These are phyloP conservation scores for Clarkia xantiana DNA, from an alignment of 345 rosid species.

Conservation along the genomic window DNA sequence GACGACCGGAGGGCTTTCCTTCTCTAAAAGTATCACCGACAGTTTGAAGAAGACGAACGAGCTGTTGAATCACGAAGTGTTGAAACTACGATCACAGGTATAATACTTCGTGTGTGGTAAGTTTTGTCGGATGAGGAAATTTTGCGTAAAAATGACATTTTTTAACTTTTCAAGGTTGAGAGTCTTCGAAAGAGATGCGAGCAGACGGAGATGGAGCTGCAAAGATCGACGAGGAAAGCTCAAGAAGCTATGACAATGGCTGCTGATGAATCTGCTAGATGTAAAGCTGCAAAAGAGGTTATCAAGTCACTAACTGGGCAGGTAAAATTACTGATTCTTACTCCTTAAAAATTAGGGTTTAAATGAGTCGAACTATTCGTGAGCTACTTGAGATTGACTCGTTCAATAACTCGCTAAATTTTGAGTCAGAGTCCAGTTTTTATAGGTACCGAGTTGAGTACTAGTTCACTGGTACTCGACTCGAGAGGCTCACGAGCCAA, in stretches of 20 bases:
- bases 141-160: conserved; percentile 1
- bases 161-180: conserved; percentile 34
- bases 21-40: conserved; percentile 62
- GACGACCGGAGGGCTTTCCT: conserved; percentile 64
- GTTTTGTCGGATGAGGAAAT: background rate
- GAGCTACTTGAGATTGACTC: background rate
- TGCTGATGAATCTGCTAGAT: conserved; percentile 69
- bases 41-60: conserved; percentile 93
- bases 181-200: conserved; percentile 61
- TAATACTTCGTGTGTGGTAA: no score
- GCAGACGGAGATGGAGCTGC: conserved; percentile 75
- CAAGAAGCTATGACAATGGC: conserved; percentile 67
- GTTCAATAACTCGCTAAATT: background rate
- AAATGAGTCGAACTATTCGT: no score
- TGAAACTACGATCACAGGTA: conserved; percentile 91
- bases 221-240: conserved; percentile 60
- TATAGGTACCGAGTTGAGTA: no score
- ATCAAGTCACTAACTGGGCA: conserved; percentile 86
- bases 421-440: no score
- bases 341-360: no score
- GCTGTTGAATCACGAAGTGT: conserved; percentile 78
- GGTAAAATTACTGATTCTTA: conserved; percentile 24
- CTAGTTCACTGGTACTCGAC: no score
- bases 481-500: no score
- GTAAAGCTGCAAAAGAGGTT: conserved; percentile 88